phyloP scores from a whole-genome alignment of 1,284 basidiomycete genomes.

The Mycena sp. region DNA sequence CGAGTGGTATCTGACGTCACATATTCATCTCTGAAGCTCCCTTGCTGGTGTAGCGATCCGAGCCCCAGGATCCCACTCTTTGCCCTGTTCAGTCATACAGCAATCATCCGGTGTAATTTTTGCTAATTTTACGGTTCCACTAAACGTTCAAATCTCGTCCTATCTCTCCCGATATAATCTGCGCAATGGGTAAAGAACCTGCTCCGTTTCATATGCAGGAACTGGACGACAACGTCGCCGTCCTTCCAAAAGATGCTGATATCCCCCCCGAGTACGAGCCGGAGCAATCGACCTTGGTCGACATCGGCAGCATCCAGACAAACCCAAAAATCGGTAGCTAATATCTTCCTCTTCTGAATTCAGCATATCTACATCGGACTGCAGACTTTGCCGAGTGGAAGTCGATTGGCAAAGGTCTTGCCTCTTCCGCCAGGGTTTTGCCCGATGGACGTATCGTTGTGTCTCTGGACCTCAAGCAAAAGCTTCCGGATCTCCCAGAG shows the following conservation, averaged over 20 bases:
- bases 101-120: too few species aligned
- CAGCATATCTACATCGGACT: background rate
- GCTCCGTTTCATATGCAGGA: slow-evolving; percentile 44
- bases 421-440: slow-evolving; percentile 46
- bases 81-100: too few species aligned
- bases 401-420: slow-evolving; percentile 47
- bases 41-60: too few species aligned
- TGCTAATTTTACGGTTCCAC: too few species aligned
- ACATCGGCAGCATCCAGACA: slow-evolving; percentile 41
- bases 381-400: slow-evolving; percentile 41
- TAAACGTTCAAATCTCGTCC: too few species aligned
- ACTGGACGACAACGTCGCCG: slow-evolving; percentile 32
- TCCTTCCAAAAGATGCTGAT: slow-evolving; percentile 31
- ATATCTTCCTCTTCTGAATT: background rate
- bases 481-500: slow-evolving; percentile 58
- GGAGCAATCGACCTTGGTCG: slow-evolving; percentile 32
- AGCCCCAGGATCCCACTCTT: too few species aligned
- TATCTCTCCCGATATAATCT: too few species aligned
- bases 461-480: slow-evolving; percentile 56
- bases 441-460: slow-evolving; percentile 52
- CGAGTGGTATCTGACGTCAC: too few species aligned
- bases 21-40: too few species aligned
- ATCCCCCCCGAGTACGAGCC: slow-evolving; percentile 21
- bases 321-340: slow-evolving; percentile 39
- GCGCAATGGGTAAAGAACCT: slow-evolving; percentile 7